Evolutionary conservation across 768 basidiomycete species (phyloP), one percentile per base, ranked within the genome.

Genomic region (Aureoboletus auriporus): DNA sequence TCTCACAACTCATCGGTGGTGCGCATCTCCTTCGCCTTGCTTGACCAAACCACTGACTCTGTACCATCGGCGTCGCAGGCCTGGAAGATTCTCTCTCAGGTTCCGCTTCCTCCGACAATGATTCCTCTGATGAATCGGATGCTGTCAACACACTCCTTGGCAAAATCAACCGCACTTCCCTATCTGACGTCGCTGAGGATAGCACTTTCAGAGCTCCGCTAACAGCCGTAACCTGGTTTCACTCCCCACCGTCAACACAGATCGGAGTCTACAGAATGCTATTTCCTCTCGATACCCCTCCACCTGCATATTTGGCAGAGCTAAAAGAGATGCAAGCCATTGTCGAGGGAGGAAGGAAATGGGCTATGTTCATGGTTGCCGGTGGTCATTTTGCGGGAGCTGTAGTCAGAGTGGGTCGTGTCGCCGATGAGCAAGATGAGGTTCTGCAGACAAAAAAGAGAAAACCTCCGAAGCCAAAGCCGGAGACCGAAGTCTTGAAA

Each of bases 311-410:
- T 61, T 67, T 93, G 8, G 58, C 75, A 2, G 80, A 83, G 51
- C 69, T 94, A 17, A 77, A 71, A 54, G 68, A 68, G n/a, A 75
- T 93, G 73, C 93, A 93, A 63, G 67, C 70, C 8, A 65, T 69
- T 11, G 62, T 66, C 4, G 67, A 70, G 12, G 69, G 74, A 14
- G 89, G 83, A 13, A 74, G 93, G 34, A 86, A 79, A 50, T 95
- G 94, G 89, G 90, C 93, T 0, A 68, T 98, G 77, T 88, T 99
- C 59, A 96, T 97, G 93, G 83, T 87, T 35, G 96, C 96, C 0
- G 94, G 96, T 17, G 96, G 96, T 10, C 96, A 99, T 67, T 98
- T 99, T 69, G 96, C 96, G 12, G 96, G 95, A 23, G 86, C 93
- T 47, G 75, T 99, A 30, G 83, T 84, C 11, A 75, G 83, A 30